Evolutionary conservation across 2,329 filamentous ascomycete species (phyloP).

Genomic region (Pseudogymnoascus destructans): DNA sequence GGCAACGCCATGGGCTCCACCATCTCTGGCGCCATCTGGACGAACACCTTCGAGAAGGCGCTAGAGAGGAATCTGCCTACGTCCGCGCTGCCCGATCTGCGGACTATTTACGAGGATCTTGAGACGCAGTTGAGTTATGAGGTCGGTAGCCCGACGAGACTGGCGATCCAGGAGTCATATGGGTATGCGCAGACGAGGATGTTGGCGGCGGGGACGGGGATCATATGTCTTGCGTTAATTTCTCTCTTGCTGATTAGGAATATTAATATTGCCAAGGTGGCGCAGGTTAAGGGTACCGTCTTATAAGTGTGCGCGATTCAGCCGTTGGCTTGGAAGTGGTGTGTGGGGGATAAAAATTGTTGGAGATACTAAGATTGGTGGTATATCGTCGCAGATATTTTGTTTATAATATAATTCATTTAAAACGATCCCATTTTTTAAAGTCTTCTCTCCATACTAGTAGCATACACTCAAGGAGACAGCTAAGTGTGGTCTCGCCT

Average conservation of each 20-base stretch:
- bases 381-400: neutral
- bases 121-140: constrained; percentile 38
- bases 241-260: constrained; percentile 34
- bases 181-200: constrained; percentile 38
- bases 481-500: neutral
- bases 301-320: constrained; percentile 13
- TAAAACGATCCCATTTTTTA: neutral
- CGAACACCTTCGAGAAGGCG: constrained; percentile 41
- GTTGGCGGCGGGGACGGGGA: constrained; percentile 36
- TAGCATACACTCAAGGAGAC: neutral
- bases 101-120: constrained; percentile 40
- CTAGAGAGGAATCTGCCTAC: constrained; percentile 39
- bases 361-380: neutral
- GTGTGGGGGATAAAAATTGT: neutral
- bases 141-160: constrained; percentile 29
- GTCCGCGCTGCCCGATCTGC: constrained; percentile 27
- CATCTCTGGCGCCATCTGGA: constrained; percentile 53
- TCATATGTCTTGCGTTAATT: constrained; percentile 31
- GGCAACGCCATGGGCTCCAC: constrained; percentile 46
- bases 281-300: constrained; percentile 32
- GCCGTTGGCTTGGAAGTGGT: neutral
- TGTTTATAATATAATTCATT: neutral
- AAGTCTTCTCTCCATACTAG: neutral
- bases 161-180: constrained; percentile 47
- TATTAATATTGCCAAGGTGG: constrained; percentile 32